A percentile compares a stretch with the other conserved stretches of the same genome.
phyloP scores from a whole-genome alignment of 306 rosid species.

The Leucaena leucocephala region DNA sequence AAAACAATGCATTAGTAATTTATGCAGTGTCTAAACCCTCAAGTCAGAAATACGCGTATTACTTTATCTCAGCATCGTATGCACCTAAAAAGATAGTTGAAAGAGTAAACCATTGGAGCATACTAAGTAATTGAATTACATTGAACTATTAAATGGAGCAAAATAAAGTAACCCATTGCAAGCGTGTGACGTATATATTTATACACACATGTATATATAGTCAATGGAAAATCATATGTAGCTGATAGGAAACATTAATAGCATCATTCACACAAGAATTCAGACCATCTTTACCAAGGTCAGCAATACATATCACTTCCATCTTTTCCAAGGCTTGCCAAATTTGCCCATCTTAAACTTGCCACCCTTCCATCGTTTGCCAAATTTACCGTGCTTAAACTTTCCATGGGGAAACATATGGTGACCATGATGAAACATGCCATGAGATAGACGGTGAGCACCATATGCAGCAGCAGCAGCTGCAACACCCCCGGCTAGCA shows the following conservation, averaged over 20 bases:
- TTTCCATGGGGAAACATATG: conserved; percentile 58
- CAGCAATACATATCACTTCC: conserved; percentile 54
- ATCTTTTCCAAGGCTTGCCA: conserved; percentile 58
- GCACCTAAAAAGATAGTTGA: neutral
- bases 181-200: neutral
- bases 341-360: conserved; percentile 67
- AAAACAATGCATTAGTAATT: neutral
- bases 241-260: conserved; percentile 27
- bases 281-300: neutral
- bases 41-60: too few species aligned
- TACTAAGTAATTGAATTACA: neutral
- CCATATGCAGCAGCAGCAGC: conserved; percentile 53
- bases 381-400: conserved; percentile 76
- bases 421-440: conserved; percentile 40
- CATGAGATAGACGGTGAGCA: conserved; percentile 55
- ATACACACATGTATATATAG: neutral
- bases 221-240: neutral
- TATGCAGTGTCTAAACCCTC: too few species aligned
- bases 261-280: conserved; percentile 19
- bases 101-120: neutral
- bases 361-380: conserved; percentile 68
- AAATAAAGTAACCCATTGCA: neutral
- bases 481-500: conserved; percentile 57
- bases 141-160: neutral
- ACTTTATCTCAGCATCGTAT: neutral